Evolutionary conservation across 2,329 filamentous ascomycete genomes (phyloP), one percentile per base, ranked within the genome.

Genomic region (Colletotrichum melonis): DNA sequence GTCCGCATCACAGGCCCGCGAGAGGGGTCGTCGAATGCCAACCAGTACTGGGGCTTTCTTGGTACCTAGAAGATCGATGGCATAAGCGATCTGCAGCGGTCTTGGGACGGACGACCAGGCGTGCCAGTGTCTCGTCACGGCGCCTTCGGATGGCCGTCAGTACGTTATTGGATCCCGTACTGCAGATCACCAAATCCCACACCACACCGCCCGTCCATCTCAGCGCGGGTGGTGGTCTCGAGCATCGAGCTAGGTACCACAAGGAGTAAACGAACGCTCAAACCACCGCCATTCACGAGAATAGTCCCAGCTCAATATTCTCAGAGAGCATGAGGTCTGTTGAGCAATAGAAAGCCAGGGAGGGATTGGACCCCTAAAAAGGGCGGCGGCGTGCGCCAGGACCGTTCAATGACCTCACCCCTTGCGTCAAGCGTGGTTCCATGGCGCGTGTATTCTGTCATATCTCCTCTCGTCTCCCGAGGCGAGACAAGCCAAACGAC

Each of bases 361-460:
- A 42, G 32, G 46, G 26, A 38, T 38, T 49, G 52, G 65, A 60
- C 26, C 49, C 26, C 35, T 42, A n/a, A 2, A n/a, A 14, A 16
- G 57, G 38, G 16, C 32, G 57, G 57, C 64, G 69, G 54, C 38
- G 54, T 54, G 30, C 65, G 59, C 59, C 65, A 22, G 58, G 30
- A 16, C 58, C 65, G 24, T 28, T 30, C 30, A 22, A 64, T 72
- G 65, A 69, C 69, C 69, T 72, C 69, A 72, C 62, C 55, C 42
- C 54, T 69, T 72, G 59, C 42, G 65, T 72, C 59, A 72, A 72
- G 69, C 69, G 59, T 59, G 38, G n/a, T 64, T 54, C 46, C 62
- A 8, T 56, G 58, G 42, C 54, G 65, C 59, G 42, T 49, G 42
- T 46, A 26, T 63, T 32, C 26, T 26, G 35, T 69, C 46, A 3